Base-by-base conservation (phyloP, 139 green algal species). In the Pleodorina starrii region DNA sequence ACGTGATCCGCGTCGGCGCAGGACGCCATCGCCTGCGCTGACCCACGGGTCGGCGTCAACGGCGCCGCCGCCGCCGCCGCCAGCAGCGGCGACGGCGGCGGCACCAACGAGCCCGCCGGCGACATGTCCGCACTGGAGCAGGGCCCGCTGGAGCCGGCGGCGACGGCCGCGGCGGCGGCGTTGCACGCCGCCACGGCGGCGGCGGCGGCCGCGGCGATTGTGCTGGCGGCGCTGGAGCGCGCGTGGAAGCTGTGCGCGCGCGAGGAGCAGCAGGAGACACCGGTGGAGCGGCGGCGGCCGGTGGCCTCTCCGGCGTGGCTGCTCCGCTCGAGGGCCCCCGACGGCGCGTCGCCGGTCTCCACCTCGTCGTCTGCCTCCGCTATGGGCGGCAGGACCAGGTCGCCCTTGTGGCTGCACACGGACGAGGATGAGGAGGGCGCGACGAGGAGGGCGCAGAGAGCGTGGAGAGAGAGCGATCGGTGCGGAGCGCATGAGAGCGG, bases 351-450 rank as follows among this genome's bases (percentile, higher is more conserved):
- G 1, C 29, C 79, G 36, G 63, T 42, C 23, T 90, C 86, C 48
- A n/a, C 48, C 63, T 85, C 87, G 23, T 83, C 89, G 11, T 92
- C 90, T 12, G 68, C 84, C 78, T 92, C 90, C 10, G 69, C 57
- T 19, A 92, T 92, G 42, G 90, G 69, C 27, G 84, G 81, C 43
- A 92, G 77, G 17, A 40, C 12, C 5, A 90, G 36, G 40, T 90
- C 84, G 29, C 84, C 90, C 27, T 86, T 87, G 77, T 86, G 84
- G 27, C 85, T 90, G 84, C 73, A 77, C 21, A n/a, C n/a, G n/a
- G n/a, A n/a, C n/a, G n/a, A n/a, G n/a, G n/a, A n/a, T n/a, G n/a
- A 6, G 40, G 42, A 59, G 23, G 72, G 42, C 9, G 43, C 0
- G 42, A 4, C 32, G 42, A 40, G 72, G 72, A 38, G 72, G 72